Base-by-base conservation (phyloP, 2,329 filamentous ascomycete species). In the Phialophora expanda region DNA sequence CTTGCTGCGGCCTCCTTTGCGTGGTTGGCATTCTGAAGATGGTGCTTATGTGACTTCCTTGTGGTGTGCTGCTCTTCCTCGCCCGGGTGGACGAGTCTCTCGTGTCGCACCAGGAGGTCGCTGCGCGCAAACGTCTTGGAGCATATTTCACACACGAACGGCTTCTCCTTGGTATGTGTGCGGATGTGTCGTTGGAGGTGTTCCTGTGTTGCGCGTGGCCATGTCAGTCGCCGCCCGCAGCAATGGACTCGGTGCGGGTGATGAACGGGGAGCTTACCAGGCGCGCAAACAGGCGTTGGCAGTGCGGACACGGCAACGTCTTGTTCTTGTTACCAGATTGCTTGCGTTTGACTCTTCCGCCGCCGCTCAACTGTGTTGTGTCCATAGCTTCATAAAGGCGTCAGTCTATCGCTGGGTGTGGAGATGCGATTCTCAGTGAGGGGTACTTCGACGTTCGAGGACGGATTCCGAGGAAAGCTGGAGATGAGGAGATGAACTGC, bases 171-270 rank as follows among this genome's bases (percentile, higher is more conserved):
- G 24, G 80, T 82, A 72, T 82, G 80, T 70, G 80, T 82, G 76
- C 80, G 79, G 76, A 82, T 80, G 78, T 82, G 80, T 71, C 80
- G 78, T 77, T 82, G 80, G 73, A 82, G 79, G 76, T 82, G 80
- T 74, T 82, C 80, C 71, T 73, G 34, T 55, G 22, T 53, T 28
- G 61, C 51, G 17, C 22, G 24, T 51, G 20, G 46, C 20, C 30
- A 38, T 53, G 57, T 69, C 44, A 67, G 65, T 61, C 28, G 20
- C 44, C 51, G 62, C 32, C 65, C 62, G 65, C 60, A 60, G 56
- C 60, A 56, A 53, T 61, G n/a, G 24, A 60, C 38, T 28, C 20
- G 59, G 32, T 14, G 53, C 24, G 48, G 34, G 30, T 34, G n/a
- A 24, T n/a, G 22, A 55, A 20, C 4, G 24, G 53, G 11, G 38